A percentile compares a stretch with the other conserved stretches of the same genome.
phyloP scores from a whole-genome alignment of 2,329 filamentous ascomycete species.

The Phoma sp. region DNA sequence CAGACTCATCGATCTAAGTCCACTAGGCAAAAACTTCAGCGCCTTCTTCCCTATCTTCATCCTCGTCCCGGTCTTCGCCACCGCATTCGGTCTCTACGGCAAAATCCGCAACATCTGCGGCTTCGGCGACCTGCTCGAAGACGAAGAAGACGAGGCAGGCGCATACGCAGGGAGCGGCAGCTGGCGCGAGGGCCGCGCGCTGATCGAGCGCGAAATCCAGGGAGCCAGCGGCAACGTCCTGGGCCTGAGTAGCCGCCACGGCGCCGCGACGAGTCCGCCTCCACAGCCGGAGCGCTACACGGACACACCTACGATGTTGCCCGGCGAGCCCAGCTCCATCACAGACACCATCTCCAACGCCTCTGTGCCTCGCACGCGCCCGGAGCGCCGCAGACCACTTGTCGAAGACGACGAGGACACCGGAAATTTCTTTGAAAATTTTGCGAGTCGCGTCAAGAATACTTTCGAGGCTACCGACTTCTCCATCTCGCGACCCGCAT shows the following conservation, averaged over 20 bases:
- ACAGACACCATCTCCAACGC: slow-evolving; percentile 1
- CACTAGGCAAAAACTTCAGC: slow-evolving; percentile 82
- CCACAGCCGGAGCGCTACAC: slow-evolving; percentile 36
- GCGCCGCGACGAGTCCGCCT: slow-evolving; percentile 15
- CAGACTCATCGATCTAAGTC: slow-evolving; percentile 79
- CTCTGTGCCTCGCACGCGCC: slow-evolving; percentile 7
- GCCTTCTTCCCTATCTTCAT: slow-evolving; percentile 88
- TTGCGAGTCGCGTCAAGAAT: slow-evolving; percentile 87
- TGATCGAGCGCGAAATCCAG: slow-evolving; percentile 82
- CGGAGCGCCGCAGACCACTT: slow-evolving; percentile 31
- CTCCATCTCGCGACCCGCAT: slow-evolving; percentile 70
- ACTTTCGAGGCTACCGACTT: slow-evolving; percentile 77
- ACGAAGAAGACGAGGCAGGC: slow-evolving; percentile 66
- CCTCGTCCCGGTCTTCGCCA: slow-evolving; percentile 82
- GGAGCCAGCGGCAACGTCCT: slow-evolving; percentile 49
- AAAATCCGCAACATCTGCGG: slow-evolving; percentile 78
- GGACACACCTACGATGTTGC: slow-evolving; percentile 21
- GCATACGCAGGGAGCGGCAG: slow-evolving; percentile 76
- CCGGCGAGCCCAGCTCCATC: slow-evolving; percentile 21
- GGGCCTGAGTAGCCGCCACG: slow-evolving; percentile 32
- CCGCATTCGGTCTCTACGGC: slow-evolving; percentile 88
- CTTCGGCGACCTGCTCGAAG: slow-evolving; percentile 78
- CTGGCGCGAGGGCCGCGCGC: slow-evolving; percentile 88
- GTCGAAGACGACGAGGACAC: slow-evolving; percentile 68
- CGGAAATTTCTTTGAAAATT: slow-evolving; percentile 81